Evolutionary conservation across 352 stramenopile species (phyloP), one percentile per base, ranked within the genome.

Genomic region (Pythium rhizo-oryzae): DNA sequence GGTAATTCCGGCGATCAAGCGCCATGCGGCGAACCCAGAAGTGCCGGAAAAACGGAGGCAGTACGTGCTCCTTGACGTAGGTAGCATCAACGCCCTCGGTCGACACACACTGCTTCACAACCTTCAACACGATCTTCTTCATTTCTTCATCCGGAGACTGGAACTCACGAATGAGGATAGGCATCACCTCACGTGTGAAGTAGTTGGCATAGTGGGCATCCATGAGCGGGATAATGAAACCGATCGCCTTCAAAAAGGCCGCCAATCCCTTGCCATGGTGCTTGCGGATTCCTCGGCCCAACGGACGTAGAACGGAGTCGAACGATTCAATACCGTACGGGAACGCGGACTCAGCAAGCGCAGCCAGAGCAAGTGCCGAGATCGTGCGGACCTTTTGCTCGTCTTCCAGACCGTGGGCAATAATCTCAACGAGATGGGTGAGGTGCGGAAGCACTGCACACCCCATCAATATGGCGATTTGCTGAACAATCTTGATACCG

Each of bases 311-410:
- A 19, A 99, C 97, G 8, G 91, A 97, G 80, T 99, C 98, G 79
- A 99, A 99, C 65, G 93, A 99, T 79, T 99, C 98, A 72, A 99
- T 99, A 71, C 98, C 98, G 77, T 99, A 99, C 30, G 98, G 98
- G 78, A 99, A 96, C 11, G 97, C 94, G 7, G 97, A 96, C 76
- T 99, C 98, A 4, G 98, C 98, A 28, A 99, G 80, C 15, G 97
- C 97, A 8, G 97, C 96, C n/a, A 99, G 80, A 18, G 98, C 98
- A 23, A 99, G 82, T 16, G 98, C 98, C 13, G 96, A 99, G 67
- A 99, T 99, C n/a, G 95, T 99, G 28, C 92, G 91, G 8, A 99
- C 97, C 71, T 99, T 99, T 71, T 99, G 97, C 51, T 99, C 97
- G 71, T 99, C 98, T 35, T 94, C 92, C 33, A 99, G 82, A 2